phyloP scores from a whole-genome alignment of 305 asterid species.

The Fraxinus latifolia region DNA sequence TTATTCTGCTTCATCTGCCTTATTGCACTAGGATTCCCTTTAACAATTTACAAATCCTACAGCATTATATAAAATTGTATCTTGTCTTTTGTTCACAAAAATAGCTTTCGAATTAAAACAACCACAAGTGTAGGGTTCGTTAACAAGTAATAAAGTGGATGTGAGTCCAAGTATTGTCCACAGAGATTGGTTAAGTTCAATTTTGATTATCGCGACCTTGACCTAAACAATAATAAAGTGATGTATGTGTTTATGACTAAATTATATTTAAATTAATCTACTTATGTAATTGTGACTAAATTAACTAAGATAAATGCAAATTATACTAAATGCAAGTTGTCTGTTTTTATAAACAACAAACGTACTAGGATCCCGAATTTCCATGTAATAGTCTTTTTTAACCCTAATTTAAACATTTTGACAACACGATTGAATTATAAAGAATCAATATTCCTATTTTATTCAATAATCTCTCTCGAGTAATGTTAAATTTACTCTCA shows the following conservation, averaged over 20 bases:
- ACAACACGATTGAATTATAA: no score
- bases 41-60: not conserved
- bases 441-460: not conserved
- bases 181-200: not conserved
- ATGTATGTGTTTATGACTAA: not conserved
- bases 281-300: not conserved
- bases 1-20: slow-evolving; percentile 6
- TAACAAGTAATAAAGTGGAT: not conserved
- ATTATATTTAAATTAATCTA: not conserved
- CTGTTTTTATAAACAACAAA: not conserved
- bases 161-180: not conserved
- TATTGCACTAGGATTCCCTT: not conserved
- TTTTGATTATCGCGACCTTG: not conserved
- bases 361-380: not conserved
- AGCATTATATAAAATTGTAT: slow-evolving; percentile 8
- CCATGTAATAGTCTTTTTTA: not conserved
- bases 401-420: not conserved
- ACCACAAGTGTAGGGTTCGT: not conserved
- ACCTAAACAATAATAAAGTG: not conserved
- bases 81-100: not conserved
- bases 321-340: not conserved
- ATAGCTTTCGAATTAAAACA: not conserved
- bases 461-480: no score
- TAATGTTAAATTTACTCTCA: not conserved
- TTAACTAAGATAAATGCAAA: not conserved